A percentile compares a stretch with the other conserved stretches of the same genome.
Conservation (phyloP, 2,329 filamentous ascomycete genomes). For the Colletotrichum viniferum region DNA sequence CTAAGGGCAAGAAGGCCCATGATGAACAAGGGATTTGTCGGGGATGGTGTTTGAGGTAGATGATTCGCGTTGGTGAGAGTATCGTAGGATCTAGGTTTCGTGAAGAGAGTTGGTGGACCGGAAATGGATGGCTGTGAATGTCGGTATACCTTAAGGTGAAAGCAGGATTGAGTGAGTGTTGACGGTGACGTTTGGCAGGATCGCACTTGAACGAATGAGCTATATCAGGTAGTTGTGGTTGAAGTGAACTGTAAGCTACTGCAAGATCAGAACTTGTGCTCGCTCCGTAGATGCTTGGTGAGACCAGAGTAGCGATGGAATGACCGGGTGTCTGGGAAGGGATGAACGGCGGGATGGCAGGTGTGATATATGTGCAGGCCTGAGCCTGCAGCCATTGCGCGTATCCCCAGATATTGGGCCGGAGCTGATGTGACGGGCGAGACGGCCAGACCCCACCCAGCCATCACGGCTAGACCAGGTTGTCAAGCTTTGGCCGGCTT, state of each 20-base stretch:
- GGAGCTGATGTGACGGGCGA: background rate
- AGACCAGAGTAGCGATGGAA: background rate
- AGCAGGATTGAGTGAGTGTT: background rate
- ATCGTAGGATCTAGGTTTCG: background rate
- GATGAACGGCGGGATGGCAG: background rate
- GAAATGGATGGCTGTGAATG: background rate
- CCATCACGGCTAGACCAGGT: background rate
- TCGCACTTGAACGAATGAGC: background rate
- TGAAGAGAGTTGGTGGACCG: background rate
- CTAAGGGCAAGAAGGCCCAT: constrained; percentile 46
- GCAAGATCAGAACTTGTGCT: background rate
- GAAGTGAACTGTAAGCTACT: background rate
- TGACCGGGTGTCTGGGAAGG: background rate
- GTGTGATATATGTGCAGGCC: background rate
- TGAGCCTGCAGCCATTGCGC: background rate
- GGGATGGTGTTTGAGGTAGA: background rate
- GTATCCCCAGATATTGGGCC: background rate
- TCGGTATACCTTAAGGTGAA: background rate
- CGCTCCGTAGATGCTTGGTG: background rate
- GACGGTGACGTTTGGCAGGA: background rate
- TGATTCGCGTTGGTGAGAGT: background rate
- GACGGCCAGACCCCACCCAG: background rate
- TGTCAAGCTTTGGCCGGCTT: background rate
- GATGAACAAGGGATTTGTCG: background rate
- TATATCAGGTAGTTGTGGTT: background rate